Evolutionary conservation across 495 filamentous ascomycete species (phyloP), one percentile per base, ranked within the genome.

Genomic region (Sabuloglossum arenarium): DNA sequence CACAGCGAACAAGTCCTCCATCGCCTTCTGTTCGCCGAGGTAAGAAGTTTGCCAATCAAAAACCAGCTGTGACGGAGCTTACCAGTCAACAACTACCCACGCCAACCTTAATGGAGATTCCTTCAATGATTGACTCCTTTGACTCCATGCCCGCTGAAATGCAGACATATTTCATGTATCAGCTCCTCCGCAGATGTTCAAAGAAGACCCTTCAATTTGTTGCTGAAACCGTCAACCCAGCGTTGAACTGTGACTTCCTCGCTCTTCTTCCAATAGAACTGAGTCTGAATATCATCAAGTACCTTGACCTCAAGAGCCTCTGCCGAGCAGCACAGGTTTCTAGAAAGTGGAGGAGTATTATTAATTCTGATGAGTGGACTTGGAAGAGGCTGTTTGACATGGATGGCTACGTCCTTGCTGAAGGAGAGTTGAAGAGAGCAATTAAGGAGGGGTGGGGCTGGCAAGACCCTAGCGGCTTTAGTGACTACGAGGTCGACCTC

Each of bases 361-460:
- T 95, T 54, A 88, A 97, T 61, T 82, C 82, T 9, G 87, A 97
- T 62, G 93, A 99, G 67, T 88, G 82, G 34, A 85, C 86, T 6
- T 99, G 91, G 91, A 96, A 94, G 68, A 85, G 89, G 56, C 73
- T 94, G 0, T 82, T 99, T 58, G 88, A 94, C 57, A 72, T 72
- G 11, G 87, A 95, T 67, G 86, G 85, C 0, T 94, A 84, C 67
- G 64, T 68, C 12, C 71, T 97, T 16, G 82, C 86, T 16, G 76
- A 83, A 1, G 86, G 86, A 12, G 91, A 99, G 64, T 70, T 99
- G 19, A 79, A 90, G 54, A 78, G 80, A 58, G 89, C 91, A 14
- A 84, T 97, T 54, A 76, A 73, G 29, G 84, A 97, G 69, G 91
- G 91, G n/a, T 99, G 91, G 91, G 91, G 89, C n/a, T 99, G 90